phyloP scores from a whole-genome alignment of 768 basidiomycete species.

The Lentinus brumalis region DNA sequence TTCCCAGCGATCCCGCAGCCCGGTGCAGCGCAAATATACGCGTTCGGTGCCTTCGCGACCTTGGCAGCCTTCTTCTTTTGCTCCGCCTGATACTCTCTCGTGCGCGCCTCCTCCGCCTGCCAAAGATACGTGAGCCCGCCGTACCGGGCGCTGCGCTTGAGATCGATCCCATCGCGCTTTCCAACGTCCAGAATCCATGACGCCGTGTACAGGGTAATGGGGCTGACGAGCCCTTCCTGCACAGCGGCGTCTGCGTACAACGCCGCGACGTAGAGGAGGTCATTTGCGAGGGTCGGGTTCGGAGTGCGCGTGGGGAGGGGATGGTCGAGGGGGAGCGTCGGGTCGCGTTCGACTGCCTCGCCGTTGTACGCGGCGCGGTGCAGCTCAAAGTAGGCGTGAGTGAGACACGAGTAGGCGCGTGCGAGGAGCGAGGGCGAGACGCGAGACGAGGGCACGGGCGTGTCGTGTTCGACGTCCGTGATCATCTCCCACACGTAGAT shows the following conservation, averaged over 20 bases:
- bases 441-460: not conserved
- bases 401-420: constrained; percentile 5
- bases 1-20: constrained; percentile 16
- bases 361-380: not conserved
- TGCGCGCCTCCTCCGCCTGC: constrained; percentile 3
- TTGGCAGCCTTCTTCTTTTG: not conserved
- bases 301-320: not conserved
- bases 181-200: not conserved
- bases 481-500: constrained; percentile 5
- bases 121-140: not conserved
- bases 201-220: constrained; percentile 1
- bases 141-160: not conserved
- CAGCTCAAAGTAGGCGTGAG: constrained; percentile 6
- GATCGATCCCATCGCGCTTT: constrained; percentile 3
- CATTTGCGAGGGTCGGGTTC: not conserved
- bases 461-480: not conserved
- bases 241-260: constrained; percentile 5
- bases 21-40: constrained; percentile 12
- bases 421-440: not conserved
- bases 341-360: constrained; percentile 1
- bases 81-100: not conserved
- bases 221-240: constrained; percentile 5
- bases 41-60: constrained; percentile 9
- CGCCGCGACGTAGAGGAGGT: constrained; percentile 7
- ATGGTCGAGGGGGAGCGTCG: not conserved